These are phyloP conservation scores for Trapa incisa DNA, from an alignment of 345 rosid genomes.

Conservation along the genomic window DNA sequence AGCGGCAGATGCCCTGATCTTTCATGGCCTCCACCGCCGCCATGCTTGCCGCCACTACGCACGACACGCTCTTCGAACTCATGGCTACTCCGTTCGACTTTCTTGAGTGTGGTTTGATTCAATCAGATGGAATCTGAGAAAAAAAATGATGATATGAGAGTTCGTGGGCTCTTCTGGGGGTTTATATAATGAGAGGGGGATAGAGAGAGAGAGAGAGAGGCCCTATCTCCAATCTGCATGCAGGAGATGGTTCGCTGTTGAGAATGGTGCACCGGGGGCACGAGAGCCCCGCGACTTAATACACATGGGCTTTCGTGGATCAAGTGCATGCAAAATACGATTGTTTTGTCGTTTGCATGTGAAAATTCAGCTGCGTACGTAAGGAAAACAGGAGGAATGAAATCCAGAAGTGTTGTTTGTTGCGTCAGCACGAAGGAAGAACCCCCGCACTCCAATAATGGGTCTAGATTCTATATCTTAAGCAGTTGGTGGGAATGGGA, in stretches of 20 bases:
- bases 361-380: neutral
- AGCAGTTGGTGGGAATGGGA: too few species aligned
- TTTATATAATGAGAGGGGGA: too few species aligned
- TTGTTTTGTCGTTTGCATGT: neutral
- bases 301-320: neutral
- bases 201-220: too few species aligned
- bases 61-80: slow-evolving; percentile 21
- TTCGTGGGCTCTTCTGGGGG: too few species aligned
- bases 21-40: slow-evolving; percentile 43
- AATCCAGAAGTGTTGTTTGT: neutral
- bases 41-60: slow-evolving; percentile 41
- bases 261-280: too few species aligned
- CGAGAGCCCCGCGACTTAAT: too few species aligned
- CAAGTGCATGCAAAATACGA: neutral
- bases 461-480: neutral
- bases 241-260: too few species aligned
- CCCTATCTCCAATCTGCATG: too few species aligned
- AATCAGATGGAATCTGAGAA: too few species aligned
- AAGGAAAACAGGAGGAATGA: neutral
- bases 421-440: neutral
- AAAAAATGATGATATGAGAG: too few species aligned
- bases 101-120: too few species aligned
- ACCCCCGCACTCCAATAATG: neutral
- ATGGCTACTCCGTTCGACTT: neutral
- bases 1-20: slow-evolving; percentile 40